Evolutionary conservation across 2,329 filamentous ascomycete genomes (phyloP), one percentile per base, ranked within the genome.

Genomic region (Emergomyces africanus): DNA sequence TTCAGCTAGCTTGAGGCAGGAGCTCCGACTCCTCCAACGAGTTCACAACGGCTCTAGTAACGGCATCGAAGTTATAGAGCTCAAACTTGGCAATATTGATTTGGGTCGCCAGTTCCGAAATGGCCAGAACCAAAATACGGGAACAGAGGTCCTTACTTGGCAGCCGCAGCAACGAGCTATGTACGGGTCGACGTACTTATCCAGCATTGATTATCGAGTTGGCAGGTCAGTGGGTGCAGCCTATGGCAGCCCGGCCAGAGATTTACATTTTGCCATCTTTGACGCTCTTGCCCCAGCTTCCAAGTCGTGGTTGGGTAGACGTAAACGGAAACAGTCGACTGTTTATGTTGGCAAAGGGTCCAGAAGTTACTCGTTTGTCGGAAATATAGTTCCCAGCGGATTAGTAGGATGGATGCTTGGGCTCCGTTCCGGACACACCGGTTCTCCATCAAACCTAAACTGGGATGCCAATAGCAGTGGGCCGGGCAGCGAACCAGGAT

Each of bases 321-420:
- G 67, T 44, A 67, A 67, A 12, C 65, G 68, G 20, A 73, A 73
- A 59, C 70, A 67, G 20, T 81, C 82, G 41, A 82, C 88, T 1
- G 82, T 92, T 64, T 85, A 89, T 60, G 87, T 96, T 18, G 94
- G 94, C 0, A 83, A 90, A 57, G 94, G 94, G 6, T 89, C 90
- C 56, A 79, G 87, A 59, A 79, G 90, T 0, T 97, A 97, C 72
- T 88, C 89, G 44, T 79, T 96, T 35, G 87, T 97, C 8, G 94
- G 91, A 5, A 81, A 83, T 44, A 92, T 87, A 82, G 80, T 88
- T 28, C 92, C 94, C 1, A 79, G 83, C 23, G 81, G 84, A 2
- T 70, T 96, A 18, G 87, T 97, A n/a, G 85, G 85, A 1, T 94
- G 89, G 88, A 95, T 97, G 88, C 87, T 97, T 83, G 90, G 90